These are phyloP conservation scores for Zymoseptoria brevis DNA, from an alignment of 2,329 filamentous ascomycete genomes.

Conservation along the genomic window DNA sequence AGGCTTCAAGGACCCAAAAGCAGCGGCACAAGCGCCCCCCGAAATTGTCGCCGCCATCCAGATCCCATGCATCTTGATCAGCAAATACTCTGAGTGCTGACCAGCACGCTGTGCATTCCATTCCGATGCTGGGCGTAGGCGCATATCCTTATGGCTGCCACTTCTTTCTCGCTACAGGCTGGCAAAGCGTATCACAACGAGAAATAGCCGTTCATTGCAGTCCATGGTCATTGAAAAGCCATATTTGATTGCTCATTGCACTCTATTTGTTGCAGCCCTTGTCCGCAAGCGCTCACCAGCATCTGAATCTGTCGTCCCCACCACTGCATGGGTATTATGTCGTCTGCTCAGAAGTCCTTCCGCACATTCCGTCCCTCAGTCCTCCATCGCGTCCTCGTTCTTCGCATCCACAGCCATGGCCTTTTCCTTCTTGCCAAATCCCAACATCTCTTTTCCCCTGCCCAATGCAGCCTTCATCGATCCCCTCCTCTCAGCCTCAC, in stretches of 20 bases:
- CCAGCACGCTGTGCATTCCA: too few species aligned
- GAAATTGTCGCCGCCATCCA: too few species aligned
- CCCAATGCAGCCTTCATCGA: slow-evolving; percentile 40
- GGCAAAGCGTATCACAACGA: too few species aligned
- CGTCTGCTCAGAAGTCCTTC: background rate
- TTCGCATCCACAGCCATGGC: slow-evolving; percentile 1
- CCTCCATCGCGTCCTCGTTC: slow-evolving; percentile 14
- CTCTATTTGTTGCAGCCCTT: background rate
- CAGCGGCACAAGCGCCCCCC: too few species aligned
- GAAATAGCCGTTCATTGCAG: background rate
- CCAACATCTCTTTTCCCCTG: slow-evolving; percentile 47
- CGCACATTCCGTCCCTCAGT: background rate
- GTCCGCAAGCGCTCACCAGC: background rate
- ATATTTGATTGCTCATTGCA: background rate
- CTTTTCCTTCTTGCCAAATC: slow-evolving; percentile 34
- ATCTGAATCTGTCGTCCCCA: background rate
- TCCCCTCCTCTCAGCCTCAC: slow-evolving; percentile 12
- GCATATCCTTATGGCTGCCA: too few species aligned
- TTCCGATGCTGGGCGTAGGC: too few species aligned
- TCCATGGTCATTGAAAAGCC: background rate
- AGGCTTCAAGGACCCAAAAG: too few species aligned
- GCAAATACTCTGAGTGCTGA: too few species aligned
- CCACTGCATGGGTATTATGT: background rate
- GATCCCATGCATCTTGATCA: too few species aligned
- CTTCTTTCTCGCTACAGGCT: too few species aligned